Base-by-base conservation (phyloP, 1,284 basidiomycete species). In the Pseudozyma hubeiensis region DNA sequence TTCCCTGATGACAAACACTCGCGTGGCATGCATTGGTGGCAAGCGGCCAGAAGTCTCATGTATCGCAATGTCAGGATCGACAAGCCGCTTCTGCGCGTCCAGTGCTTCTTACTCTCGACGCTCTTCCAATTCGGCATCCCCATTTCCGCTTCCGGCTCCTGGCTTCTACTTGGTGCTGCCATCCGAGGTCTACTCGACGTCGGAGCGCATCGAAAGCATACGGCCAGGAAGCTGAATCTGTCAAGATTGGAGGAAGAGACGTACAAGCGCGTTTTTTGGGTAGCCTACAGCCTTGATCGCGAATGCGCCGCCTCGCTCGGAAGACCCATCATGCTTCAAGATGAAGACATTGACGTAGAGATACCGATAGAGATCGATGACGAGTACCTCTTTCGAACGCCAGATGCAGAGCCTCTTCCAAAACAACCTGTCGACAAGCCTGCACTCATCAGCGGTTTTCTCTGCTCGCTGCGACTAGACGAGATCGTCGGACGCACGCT, bases 321-420 rank as follows among this genome's bases (percentile, higher is more conserved):
- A 5, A 49, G 80, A 24, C 80, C 80, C 5, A 61, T 79, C 50
- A 70, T 75, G 57, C 57, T 81, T 14, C 75, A 81, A 34, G 80
- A 80, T 45, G 80, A 80, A 34, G 79, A 81, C 45, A 78, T 81
- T 17, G 80, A 81, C 43, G 50, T 81, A 5, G 79, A 76, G 19
- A 58, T 69, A 3, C 79, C 79, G 7, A 30, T 79, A 40, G 71
- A 73, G 46, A 53, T 79, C 11, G 80, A 81, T 39, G 80, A 81
- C 55, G 64, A 75, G 16, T 41, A 47, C 17, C 61, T 81, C 33
- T 70, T 62, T 57, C 50, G 57, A 41, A 68, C 73, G 2, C 56
- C 53, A 3, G 74, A 75, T n/a, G 44, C 30, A 3, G 57, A 76
- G 35, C 47, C 55, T 40, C 33, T 64, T 11, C 61, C 74, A 14